phyloP scores from a whole-genome alignment of 805 yeast genomes.

The Pichia exigua region DNA sequence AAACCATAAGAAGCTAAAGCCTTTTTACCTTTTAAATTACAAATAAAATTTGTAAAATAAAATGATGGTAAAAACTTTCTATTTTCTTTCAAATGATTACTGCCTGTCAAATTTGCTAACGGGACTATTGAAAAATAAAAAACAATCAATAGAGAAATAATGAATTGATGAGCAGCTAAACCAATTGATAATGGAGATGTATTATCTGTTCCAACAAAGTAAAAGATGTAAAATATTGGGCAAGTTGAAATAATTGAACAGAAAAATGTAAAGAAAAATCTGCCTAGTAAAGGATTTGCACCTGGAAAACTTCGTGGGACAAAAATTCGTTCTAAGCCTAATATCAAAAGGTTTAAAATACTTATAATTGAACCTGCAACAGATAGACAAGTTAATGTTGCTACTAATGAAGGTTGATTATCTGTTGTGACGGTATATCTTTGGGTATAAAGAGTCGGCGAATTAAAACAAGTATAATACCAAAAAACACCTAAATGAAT shows the following conservation, averaged over 20 bases:
- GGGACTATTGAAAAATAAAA: slow-evolving; percentile 57
- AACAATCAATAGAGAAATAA: slow-evolving; percentile 46
- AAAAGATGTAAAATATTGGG: slow-evolving; percentile 50
- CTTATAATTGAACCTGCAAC: slow-evolving; percentile 61
- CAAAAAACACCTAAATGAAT: slow-evolving; percentile 69
- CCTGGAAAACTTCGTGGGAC: slow-evolving; percentile 74
- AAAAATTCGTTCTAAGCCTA: slow-evolving; percentile 49
- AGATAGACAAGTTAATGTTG: slow-evolving; percentile 50
- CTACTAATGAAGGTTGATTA: slow-evolving; percentile 53
- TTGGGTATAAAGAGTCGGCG: slow-evolving; percentile 59
- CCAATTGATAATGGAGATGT: slow-evolving; percentile 31
- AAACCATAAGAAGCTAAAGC: slow-evolving; percentile 56
- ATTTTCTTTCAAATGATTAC: slow-evolving; percentile 25
- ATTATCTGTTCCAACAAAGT: slow-evolving; percentile 28
- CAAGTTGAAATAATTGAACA: slow-evolving; percentile 37
- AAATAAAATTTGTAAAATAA: slow-evolving; percentile 54
- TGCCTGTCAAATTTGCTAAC: slow-evolving; percentile 44
- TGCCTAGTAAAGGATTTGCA: slow-evolving; percentile 46
- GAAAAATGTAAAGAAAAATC: slow-evolving; percentile 36
- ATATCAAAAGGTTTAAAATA: slow-evolving; percentile 46
- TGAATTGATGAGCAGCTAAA: slow-evolving; percentile 47
- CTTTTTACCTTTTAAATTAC: slow-evolving; percentile 44
- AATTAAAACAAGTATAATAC: slow-evolving; percentile 64
- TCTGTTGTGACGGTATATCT: slow-evolving; percentile 45
- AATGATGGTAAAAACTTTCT: slow-evolving; percentile 45